phyloP scores from a whole-genome alignment of 768 basidiomycete genomes.

The Nidularia pulvinata region DNA sequence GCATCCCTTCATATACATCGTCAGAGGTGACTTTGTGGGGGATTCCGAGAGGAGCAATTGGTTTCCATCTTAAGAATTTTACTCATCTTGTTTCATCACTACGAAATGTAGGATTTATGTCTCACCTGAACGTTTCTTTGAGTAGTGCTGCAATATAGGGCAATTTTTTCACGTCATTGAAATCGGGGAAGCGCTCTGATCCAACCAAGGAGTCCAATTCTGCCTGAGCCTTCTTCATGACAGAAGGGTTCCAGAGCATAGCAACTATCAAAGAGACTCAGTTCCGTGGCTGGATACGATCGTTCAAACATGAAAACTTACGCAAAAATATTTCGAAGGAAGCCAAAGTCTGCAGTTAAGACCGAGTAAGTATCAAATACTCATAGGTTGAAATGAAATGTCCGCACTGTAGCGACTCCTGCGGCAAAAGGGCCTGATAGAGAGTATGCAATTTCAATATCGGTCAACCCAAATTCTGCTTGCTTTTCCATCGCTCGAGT shows the following conservation, averaged over 20 bases:
- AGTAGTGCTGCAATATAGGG: conserved; percentile 21
- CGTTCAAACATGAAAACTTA: conserved; percentile 1
- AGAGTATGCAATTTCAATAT: conserved; percentile 40
- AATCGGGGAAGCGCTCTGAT: conserved; percentile 21
- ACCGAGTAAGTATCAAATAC: background rate
- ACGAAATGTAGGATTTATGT: background rate
- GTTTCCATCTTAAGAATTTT: conserved; percentile 18
- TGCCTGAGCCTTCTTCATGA: conserved; percentile 27
- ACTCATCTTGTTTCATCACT: background rate
- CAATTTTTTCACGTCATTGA: conserved; percentile 21
- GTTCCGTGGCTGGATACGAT: no score
- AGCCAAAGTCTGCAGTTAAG: conserved; percentile 9
- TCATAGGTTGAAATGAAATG: background rate
- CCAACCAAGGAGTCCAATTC: conserved; percentile 31
- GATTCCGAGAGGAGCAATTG: conserved; percentile 22
- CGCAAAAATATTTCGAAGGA: conserved; percentile 9
- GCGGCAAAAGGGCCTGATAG: conserved; percentile 25
- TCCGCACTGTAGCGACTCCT: conserved; percentile 21
- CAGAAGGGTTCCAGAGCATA: conserved; percentile 24
- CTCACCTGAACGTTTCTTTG: conserved; percentile 17
- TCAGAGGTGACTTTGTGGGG: conserved; percentile 31
- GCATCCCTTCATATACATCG: conserved; percentile 31
- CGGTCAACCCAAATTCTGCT: conserved; percentile 34
- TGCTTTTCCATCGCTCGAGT: conserved; percentile 38
- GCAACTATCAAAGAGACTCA: conserved; percentile 15